Base-by-base conservation (phyloP, 2,329 filamentous ascomycete genomes). In the Aphanoascus verrucosus region DNA sequence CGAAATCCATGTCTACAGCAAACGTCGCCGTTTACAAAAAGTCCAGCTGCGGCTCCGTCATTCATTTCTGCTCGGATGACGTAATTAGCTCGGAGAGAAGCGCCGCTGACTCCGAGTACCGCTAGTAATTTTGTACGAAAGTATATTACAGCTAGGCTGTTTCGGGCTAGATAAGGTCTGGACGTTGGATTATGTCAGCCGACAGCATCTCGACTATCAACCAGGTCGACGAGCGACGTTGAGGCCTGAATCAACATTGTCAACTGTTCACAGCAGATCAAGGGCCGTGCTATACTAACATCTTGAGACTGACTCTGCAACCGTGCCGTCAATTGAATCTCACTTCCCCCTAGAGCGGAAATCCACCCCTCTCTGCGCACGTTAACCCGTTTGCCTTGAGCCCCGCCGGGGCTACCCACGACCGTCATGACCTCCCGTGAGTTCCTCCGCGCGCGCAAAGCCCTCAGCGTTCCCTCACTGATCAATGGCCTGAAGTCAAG, bases 401-500 rank as follows among this genome's bases (percentile, higher is more conserved):
- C 63, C 65, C 67, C 67, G 59, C 60, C 61, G 71, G 75, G 74
- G 74, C 72, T 74, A 68, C 69, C 64, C 64, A 72, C 71, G 71
- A 67, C 73, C 73, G 69, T 67, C 69, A 81, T 81, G 77, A 75
- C 75, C 69, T 79, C 77, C 65, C 72, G 77, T 79, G 72, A 65
- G 76, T 72, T 62, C 58, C 62, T 52, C 59, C 59, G 57, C 55
- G 52, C 56, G 49, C 46, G 23, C 51, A 52, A 49, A 52, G 32
- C 44, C 15, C 43, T 40, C 14, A 20, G 12, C 15, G 19, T 47
- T 56, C 50, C 50, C 35, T 44, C 65, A 60, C 64, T 68, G 60
- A 68, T 60, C 47, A 40, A 46, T 12, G 38, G 58, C 53, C 35
- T 54, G 50, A 67, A 97, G 93, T 98, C 70, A 98, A 98, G 77